phyloP scores from a whole-genome alignment of 768 basidiomycete genomes.

The Phaffia australis region DNA sequence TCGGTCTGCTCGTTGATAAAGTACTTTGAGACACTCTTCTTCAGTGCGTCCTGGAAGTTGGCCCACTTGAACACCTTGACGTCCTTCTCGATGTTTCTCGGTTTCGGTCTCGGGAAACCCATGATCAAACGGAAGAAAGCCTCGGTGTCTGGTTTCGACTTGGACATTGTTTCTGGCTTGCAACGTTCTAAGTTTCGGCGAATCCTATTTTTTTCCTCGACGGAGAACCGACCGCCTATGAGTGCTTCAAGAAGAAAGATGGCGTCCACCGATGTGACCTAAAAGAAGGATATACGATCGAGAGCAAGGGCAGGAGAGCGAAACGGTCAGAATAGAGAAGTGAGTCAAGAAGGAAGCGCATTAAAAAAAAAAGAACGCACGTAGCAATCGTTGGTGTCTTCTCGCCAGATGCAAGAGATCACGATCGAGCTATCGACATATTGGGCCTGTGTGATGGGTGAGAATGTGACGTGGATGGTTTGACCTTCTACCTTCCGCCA shows the following conservation, averaged over 20 bases:
- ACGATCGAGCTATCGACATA: slow-evolving; percentile 66
- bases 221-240: slow-evolving; percentile 62
- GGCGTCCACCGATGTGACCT: slow-evolving; percentile 82
- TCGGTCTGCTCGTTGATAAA: neutral
- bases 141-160: slow-evolving; percentile 65
- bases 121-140: slow-evolving; percentile 93
- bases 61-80: slow-evolving; percentile 45
- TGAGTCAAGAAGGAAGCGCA: neutral
- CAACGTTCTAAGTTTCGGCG: slow-evolving; percentile 88
- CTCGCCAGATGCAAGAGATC: slow-evolving; percentile 87
- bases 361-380: neutral
- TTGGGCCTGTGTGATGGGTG: slow-evolving; percentile 59
- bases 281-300: neutral
- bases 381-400: slow-evolving; percentile 61
- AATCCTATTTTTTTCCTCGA: slow-evolving; percentile 95
- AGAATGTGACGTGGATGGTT: slow-evolving; percentile 65
- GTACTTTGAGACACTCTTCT: slow-evolving; percentile 23
- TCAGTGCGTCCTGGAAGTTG: slow-evolving; percentile 19
- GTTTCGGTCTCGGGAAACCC: slow-evolving; percentile 87
- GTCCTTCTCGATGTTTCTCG: slow-evolving; percentile 94
- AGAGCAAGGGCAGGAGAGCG: neutral
- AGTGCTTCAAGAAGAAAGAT: slow-evolving; percentile 81
- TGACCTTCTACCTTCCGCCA: slow-evolving; percentile 64
- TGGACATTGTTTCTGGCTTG: slow-evolving; percentile 78
- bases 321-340: neutral